Evolutionary conservation across 1,139 yeast genomes (phyloP), one percentile per base, ranked within the genome.

Genomic region (Hyphopichia fennica): DNA sequence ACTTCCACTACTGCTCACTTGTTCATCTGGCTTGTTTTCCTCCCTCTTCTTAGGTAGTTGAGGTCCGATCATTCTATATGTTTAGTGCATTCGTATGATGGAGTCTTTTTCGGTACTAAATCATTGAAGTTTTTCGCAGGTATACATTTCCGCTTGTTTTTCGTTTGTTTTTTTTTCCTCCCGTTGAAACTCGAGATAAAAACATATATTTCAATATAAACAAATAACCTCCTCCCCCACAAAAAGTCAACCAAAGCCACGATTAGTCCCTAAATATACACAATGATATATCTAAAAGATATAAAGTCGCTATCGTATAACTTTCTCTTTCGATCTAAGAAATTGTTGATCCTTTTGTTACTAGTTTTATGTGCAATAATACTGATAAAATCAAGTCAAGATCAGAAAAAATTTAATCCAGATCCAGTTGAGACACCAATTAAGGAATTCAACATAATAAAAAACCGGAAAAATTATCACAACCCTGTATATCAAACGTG

Each of bases 401-500:
- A 28, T 15, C 16, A 8, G 17, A 28, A 5, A 15, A 28, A 28
- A 14, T 4, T n/a, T 18, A 22, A 13, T 18, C n/a, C n/a, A 17
- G 17, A 3, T 5, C 13, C 28, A 25, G 13, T 25, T 6, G 17
- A 16, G 14, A 4, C 17, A 4, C 13, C 22, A n/a, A 16, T 9
- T 8, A 17, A n/a, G 9, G 13, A 28, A 11, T 38, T 33, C 18
- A 31, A 34, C 30, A 18, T 37, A 16, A 20, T 34, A 4, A 8
- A 22, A 3, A 40, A 44, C n/a, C 37, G 60, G 37, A 37, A 40
- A 10, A 35, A 19, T 10, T 51, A 46, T 37, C 25, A 22, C 25
- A 52, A 56, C 28, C 53, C 54, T 2, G 41, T 56, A 18, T 51
- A 47, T 41, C 23, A 45, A 4, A 41, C 45, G 31, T 51, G 54